phyloP scores from a whole-genome alignment of 2,329 filamentous ascomycete species.

The Diplodia intermedia region DNA sequence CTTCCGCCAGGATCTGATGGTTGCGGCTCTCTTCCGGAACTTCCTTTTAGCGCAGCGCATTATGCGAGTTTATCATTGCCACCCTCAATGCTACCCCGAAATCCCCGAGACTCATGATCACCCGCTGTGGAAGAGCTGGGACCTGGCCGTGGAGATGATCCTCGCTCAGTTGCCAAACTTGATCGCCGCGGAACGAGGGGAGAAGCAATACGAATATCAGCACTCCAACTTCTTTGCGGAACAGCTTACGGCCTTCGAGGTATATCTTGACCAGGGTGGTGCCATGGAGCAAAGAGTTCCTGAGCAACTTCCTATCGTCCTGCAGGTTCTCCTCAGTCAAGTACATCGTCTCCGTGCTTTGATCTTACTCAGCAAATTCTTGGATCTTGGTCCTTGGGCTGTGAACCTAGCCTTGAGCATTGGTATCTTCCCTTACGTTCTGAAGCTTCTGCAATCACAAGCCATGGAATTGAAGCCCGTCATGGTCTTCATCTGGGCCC shows the following conservation, averaged over 20 bases:
- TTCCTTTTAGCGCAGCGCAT: conserved; percentile 93
- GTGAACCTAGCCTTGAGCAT: conserved; percentile 98
- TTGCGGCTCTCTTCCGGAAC: conserved; percentile 96
- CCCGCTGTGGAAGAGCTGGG: conserved; percentile 96
- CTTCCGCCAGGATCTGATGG: conserved; percentile 97
- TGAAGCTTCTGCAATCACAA: conserved; percentile 94
- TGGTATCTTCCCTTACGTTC: conserved; percentile 97
- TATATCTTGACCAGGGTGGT: conserved; percentile 85
- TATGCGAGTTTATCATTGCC: conserved; percentile 95
- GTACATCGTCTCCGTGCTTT: conserved; percentile 90
- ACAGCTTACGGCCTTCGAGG: conserved; percentile 94
- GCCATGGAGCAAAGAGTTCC: conserved; percentile 86
- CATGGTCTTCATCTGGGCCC: conserved; percentile 99
- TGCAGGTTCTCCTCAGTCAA: conserved; percentile 94
- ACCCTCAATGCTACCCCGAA: conserved; percentile 87
- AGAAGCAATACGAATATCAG: conserved; percentile 85
- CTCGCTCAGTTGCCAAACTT: conserved; percentile 86
- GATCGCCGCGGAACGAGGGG: conserved; percentile 74
- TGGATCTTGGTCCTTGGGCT: conserved; percentile 96
- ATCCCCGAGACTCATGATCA: conserved; percentile 96
- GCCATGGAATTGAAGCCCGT: conserved; percentile 94
- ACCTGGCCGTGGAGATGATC: conserved; percentile 94
- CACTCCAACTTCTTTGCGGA: conserved; percentile 97
- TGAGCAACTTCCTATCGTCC: conserved; percentile 92
- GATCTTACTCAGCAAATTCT: conserved; percentile 88